Base-by-base conservation (phyloP, 2,329 filamentous ascomycete genomes). In the Trichoderma sp. region DNA sequence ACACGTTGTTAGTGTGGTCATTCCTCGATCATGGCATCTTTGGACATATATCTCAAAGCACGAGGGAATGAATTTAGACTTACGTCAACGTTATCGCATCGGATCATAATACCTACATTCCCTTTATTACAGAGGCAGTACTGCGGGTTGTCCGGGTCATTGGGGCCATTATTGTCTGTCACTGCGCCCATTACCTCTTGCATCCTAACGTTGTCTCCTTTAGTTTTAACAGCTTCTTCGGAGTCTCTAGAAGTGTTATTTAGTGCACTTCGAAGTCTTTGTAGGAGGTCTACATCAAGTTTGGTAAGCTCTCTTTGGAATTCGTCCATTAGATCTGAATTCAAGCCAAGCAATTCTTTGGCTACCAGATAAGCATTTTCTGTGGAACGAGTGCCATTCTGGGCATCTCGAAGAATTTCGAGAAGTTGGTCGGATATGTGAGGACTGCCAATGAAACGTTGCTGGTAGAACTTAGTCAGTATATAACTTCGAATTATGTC, bases 221-320 rank as follows among this genome's bases (percentile, higher is more conserved):
- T 41, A 38, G 35, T 16, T 16, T 6, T 14, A 38, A 16, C 14
- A 16, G 41, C 41, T 6, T 66, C 35, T 1, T 7, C 18, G 9
- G n/a, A 3, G 11, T 2, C 9, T 21, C 12, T n/a, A 21, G n/a
- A 9, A 16, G 0, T 3, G 1, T 50, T 2, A 12, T 50, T 5
- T 50, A 6, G 0, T 50, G 4, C 45, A 21, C 45, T 29, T 59
- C 3, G 24, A 3, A 6, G 9, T 8, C 12, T n/a, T 33, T 21
- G 59, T 12, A 21, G 1, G 41, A 45, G 6, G 41, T 45, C 41
- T 2, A 7, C 16, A 18, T n/a, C 16, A 45, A 45, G 16, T 0
- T 45, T 9, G 38, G 6, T 18, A 41, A 18, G 16, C 38, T 18
- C 16, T 0, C 6, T 41, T 41, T 18, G 21, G 24, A 50, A 29